phyloP scores from a whole-genome alignment of 495 filamentous ascomycete species.

The Podospora appendiculata region DNA sequence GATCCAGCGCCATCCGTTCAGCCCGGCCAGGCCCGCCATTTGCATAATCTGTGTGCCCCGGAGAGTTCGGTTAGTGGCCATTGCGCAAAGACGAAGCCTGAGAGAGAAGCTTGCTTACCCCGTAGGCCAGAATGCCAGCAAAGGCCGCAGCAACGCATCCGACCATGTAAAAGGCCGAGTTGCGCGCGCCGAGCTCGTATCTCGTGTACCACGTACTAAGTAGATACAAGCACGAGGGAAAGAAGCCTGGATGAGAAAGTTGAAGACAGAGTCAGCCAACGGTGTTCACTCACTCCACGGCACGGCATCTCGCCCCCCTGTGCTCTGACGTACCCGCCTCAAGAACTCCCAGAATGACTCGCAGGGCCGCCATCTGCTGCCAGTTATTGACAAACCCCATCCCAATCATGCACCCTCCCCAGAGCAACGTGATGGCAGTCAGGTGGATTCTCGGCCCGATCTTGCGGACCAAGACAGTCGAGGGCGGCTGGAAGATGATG shows the following conservation, averaged over 20 bases:
- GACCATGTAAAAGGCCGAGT: conserved; percentile 57
- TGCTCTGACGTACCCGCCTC: conserved; percentile 44
- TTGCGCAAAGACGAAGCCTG: too few relatives aligned
- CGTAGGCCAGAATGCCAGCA: conserved; percentile 57
- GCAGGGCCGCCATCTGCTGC: conserved; percentile 41
- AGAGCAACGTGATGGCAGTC: conserved; percentile 42
- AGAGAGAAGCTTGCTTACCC: conserved; percentile 18
- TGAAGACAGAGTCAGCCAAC: background rate
- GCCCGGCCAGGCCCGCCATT: conserved; percentile 37
- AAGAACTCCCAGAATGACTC: conserved; percentile 53
- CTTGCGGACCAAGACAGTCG: conserved; percentile 49
- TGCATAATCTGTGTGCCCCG: conserved; percentile 40
- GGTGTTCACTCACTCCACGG: background rate
- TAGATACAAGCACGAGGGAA: conserved; percentile 55
- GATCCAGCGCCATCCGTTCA: conserved; percentile 57
- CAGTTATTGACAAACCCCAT: conserved; percentile 53
- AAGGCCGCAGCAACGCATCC: conserved; percentile 55
- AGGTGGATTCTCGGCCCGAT: conserved; percentile 54
- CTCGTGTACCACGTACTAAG: conserved; percentile 58
- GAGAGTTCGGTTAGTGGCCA: background rate
- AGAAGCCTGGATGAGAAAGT: conserved; percentile 32
- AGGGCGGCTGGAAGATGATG: conserved; percentile 53
- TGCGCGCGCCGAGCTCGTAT: conserved; percentile 57
- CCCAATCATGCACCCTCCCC: conserved; percentile 48
- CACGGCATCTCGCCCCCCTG: too few relatives aligned